Evolutionary conservation across 192 early-diverging fungal genomes (phyloP).

Genomic region (Coemansia sp.): DNA sequence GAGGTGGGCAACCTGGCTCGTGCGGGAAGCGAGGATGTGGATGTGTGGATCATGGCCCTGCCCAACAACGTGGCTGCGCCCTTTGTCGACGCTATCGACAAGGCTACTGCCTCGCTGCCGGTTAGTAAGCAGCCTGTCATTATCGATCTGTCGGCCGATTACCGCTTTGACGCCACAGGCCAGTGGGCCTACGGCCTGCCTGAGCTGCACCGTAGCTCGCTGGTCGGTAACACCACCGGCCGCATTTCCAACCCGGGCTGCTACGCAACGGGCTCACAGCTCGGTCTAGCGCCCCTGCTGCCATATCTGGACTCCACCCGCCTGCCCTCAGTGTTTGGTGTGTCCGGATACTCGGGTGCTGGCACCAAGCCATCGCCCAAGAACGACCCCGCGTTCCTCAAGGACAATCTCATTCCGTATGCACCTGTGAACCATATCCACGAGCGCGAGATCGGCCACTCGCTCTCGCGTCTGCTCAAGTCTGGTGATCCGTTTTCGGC

Average conservation of each 20-base stretch:
- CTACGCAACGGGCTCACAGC: constrained; percentile 96
- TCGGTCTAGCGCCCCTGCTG: constrained; percentile 82
- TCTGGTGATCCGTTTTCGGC: constrained; percentile 4
- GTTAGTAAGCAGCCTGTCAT: constrained; percentile 59
- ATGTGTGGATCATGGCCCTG: constrained; percentile 95
- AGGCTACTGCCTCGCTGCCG: constrained; percentile 45
- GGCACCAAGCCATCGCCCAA: constrained; percentile 96
- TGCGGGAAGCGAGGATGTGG: constrained; percentile 62
- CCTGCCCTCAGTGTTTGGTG: constrained; percentile 84
- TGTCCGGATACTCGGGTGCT: constrained; percentile 98
- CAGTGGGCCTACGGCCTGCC: constrained; percentile 88
- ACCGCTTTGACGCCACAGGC: constrained; percentile 71
- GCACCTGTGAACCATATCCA: constrained; percentile 93
- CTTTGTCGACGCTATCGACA: constrained; percentile 79
- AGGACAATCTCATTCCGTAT: constrained; percentile 92
- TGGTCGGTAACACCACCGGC: constrained; percentile 51
- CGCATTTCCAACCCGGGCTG: constrained; percentile 96
- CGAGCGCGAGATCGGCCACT: constrained; percentile 86
- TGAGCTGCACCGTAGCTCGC: constrained; percentile 70
- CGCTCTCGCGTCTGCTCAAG: constrained; percentile 46
- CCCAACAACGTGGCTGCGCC: constrained; percentile 93
- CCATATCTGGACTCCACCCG: constrained; percentile 53
- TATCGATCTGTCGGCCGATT: constrained; percentile 91
- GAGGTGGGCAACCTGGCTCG: constrained; percentile 57
- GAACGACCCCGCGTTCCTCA: constrained; percentile 84